Evolutionary conservation across 306 rosid genomes (phyloP).

Genomic region (Hippophae gyantsensis): DNA sequence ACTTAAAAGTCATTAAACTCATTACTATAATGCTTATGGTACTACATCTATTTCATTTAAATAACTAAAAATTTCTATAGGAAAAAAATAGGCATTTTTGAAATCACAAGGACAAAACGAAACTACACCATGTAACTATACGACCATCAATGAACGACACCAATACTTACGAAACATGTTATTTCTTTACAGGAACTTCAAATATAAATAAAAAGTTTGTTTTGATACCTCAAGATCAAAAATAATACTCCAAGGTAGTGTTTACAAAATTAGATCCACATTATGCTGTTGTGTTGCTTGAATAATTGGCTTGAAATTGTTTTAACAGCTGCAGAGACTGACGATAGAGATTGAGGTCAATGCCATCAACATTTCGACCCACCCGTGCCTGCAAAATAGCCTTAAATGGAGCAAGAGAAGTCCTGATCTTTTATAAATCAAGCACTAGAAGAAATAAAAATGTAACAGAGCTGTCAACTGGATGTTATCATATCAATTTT

Average conservation of each 20-base stretch:
- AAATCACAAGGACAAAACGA: no score
- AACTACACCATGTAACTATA: no score
- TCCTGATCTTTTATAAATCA: constrained; percentile 4
- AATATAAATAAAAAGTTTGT: neutral
- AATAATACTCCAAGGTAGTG: neutral
- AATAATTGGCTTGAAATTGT: constrained; percentile 60
- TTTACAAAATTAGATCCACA: neutral
- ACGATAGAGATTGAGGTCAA: constrained; percentile 74
- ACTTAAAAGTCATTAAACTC: no score
- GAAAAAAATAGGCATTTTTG: no score
- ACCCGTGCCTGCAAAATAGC: constrained; percentile 68
- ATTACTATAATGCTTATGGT: no score
- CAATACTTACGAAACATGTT: no score
- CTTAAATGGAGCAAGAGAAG: constrained; percentile 33
- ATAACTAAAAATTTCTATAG: no score
- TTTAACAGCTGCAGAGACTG: constrained; percentile 60
- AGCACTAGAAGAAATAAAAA: constrained; percentile 9
- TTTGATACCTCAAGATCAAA: neutral
- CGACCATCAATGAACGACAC: no score
- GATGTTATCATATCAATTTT: neutral
- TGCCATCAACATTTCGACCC: constrained; percentile 84
- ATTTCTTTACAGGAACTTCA: no score
- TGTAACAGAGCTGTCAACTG: constrained; percentile 1
- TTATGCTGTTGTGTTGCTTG: constrained; percentile 27
- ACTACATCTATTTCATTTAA: no score